Evolutionary conservation across 257 asterid genomes (phyloP), one percentile per base, ranked within the genome.

Genomic region (Nicotiana tabacum): DNA sequence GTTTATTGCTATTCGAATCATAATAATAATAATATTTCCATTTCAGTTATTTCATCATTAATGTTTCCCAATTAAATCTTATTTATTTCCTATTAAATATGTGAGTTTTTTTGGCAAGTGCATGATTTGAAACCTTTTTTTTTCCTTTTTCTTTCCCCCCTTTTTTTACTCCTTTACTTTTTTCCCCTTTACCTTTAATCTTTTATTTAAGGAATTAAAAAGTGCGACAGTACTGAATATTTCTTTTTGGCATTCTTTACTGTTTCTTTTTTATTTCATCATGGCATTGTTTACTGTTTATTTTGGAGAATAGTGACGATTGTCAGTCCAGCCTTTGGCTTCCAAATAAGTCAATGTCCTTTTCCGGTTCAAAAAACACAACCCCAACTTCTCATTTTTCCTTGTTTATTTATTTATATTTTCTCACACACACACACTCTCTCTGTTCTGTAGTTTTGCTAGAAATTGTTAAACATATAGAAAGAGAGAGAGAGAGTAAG

Each of bases 331-430:
- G 80, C 80, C n/a, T 74, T 13, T 27, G 43, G 64, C 27, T 8
- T 27, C 80, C 46, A 51, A 76, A 51, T 76, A 51, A 74, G 80
- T 76, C 80, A 76, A 76, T 76, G 80, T 12, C 80, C 80, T 27
- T 74, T 74, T 27, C 27, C 37, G 51, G 29, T 76, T 76, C 80
- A 27, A 76, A 76, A 76, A 76, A 48, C 64, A 76, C 27, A 21
- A 3, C 29, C 46, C 37, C 43, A 67, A 72, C 24, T 76, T 29
- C 64, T 29, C 27, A 53, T 27, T 13, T 51, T 51, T 7, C 64
- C 64, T 6, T 18, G 3, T n/a, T n/a, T 21, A 43, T 43, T 43
- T 43, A 43, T 43, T 9, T 43, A 43, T 43, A 43, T 43, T 43
- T 10, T 8, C 51, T 1, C 51, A 43, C 48, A 39, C 51, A 9